phyloP scores from a whole-genome alignment of 495 filamentous ascomycete species.

The Penicillium daleae region DNA sequence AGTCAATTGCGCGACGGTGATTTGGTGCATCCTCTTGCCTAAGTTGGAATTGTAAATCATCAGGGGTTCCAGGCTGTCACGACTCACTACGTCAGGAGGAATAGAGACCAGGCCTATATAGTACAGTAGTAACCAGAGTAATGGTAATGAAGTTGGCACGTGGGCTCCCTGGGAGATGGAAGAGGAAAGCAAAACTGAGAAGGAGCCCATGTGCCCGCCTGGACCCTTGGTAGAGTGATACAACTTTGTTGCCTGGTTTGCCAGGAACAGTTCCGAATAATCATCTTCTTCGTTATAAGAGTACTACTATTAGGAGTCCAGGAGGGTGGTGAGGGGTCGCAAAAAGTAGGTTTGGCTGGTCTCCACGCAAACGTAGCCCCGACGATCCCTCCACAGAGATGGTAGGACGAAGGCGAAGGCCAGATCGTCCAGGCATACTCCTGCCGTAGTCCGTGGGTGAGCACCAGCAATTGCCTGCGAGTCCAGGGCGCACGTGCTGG shows the following conservation, averaged over 20 bases:
- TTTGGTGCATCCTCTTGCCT: not conserved
- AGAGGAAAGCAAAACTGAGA: not conserved
- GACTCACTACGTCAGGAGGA: too few relatives aligned
- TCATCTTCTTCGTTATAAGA: not conserved
- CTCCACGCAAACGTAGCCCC: not conserved
- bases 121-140: not conserved
- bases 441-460: not conserved
- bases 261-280: not conserved
- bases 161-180: not conserved
- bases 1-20: not conserved
- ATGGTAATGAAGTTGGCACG: not conserved
- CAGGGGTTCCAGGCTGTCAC: too few relatives aligned
- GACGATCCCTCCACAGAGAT: not conserved
- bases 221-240: not conserved
- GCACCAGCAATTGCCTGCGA: constrained; percentile 12
- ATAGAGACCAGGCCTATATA: too few relatives aligned
- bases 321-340: not conserved
- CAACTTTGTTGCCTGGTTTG: not conserved
- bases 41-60: not conserved
- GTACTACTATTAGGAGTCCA: not conserved
- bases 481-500: constrained; percentile 39
- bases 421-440: too few relatives aligned
- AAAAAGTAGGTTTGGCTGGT: not conserved
- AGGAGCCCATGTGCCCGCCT: not conserved
- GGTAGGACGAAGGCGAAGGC: not conserved